A percentile compares a stretch with the other conserved stretches of the same genome.
phyloP scores from a whole-genome alignment of 305 asterid species.

The Rubia occidens region DNA sequence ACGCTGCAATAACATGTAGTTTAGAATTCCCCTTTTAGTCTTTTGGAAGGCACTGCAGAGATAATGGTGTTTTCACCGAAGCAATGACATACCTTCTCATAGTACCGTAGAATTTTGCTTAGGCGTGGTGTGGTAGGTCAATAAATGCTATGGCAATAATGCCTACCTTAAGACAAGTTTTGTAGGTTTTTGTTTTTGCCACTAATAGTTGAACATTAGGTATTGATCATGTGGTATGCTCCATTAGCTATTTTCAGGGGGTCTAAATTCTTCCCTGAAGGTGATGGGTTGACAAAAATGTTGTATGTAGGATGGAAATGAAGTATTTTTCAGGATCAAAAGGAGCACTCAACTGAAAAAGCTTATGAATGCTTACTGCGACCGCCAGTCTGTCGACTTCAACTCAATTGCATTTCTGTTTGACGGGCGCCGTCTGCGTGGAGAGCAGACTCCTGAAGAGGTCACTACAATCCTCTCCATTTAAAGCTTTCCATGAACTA shows the following conservation, averaged over 20 bases:
- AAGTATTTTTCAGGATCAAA: conserved; percentile 36
- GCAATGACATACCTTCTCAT: no score
- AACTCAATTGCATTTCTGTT: conserved; percentile 33
- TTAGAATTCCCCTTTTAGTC: no score
- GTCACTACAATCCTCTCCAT: conserved; percentile 5
- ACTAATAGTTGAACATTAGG: neutral
- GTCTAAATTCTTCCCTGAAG: neutral
- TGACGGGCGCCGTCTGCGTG: conserved; percentile 39
- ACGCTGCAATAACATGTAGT: neutral
- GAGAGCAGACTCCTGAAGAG: conserved; percentile 39
- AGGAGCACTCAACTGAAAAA: conserved; percentile 34
- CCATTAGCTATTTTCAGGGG: neutral
- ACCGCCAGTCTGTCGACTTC: conserved; percentile 33
- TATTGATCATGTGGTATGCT: neutral
- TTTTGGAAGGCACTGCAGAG: no score
- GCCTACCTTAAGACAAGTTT: neutral
- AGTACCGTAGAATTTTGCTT: no score
- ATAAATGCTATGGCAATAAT: no score
- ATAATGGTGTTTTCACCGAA: no score
- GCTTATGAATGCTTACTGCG: conserved; percentile 36
- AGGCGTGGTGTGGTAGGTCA: no score
- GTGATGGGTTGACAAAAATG: neutral
- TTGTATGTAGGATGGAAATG: conserved; percentile 31
- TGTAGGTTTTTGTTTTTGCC: neutral
- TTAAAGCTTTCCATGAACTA: neutral